Evolutionary conservation across 2,329 filamentous ascomycete genomes (phyloP), one percentile per base, ranked within the genome.

Genomic region (Lachnellula occidentalis): DNA sequence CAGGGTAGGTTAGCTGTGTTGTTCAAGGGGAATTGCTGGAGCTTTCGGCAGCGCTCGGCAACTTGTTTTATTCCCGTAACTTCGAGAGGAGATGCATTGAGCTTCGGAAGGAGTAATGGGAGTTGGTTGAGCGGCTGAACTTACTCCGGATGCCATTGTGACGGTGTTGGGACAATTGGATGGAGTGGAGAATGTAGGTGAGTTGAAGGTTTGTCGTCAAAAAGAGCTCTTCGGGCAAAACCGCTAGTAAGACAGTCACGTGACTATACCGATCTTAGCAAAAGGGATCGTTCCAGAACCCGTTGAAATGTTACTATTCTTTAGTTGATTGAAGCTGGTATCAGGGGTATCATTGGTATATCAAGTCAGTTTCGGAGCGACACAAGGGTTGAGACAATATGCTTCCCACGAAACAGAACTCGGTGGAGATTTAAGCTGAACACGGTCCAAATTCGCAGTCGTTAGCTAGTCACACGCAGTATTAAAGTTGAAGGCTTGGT

Each of bases 71-170:
- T 47, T 49, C 39, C 46, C 45, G 36, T 45, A 41, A 46, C 39
- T 21, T 17, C 37, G 42, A 31, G 42, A 9, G 34, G 15, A n/a
- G 24, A 22, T 9, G 37, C 14, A 19, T 51, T 46, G 42, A 36
- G 7, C 2, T 51, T 59, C 22, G 41, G 22, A 39, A 41, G 31
- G 52, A 21, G 7, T 17, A 37, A 14, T 24, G 11, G 58, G 51
- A 59, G 51, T 64, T 57, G 60, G 68, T 67, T 64, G 69, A 61
- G 19, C 15, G 47, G 56, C 57, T 67, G 54, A 46, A 85, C 83
- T 79, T 82, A 87, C 83, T 79, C 80, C 78, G 74, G 82, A 55
- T 67, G 67, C 82, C 83, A 86, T 86, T 78, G 77, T 85, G 77
- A 74, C 69, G 71, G 69, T 77, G 69, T 58, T 67, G 63, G 53